Evolutionary conservation across 352 stramenopile species (phyloP).

Genomic region (Blastocystis hominis): DNA sequence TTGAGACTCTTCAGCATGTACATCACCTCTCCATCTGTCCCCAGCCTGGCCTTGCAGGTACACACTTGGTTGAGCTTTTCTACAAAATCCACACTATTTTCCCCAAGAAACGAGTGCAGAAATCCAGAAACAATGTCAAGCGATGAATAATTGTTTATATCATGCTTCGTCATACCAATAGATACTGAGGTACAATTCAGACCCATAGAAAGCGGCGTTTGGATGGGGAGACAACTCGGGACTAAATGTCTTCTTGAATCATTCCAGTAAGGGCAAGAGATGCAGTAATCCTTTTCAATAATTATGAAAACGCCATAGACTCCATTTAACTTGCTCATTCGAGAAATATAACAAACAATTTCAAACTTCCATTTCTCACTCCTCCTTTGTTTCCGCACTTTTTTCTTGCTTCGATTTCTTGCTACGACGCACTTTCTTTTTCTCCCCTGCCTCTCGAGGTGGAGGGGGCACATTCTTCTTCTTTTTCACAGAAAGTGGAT

Average conservation of each 20-base stretch:
- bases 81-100: not conserved
- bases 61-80: not conserved
- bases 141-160: not conserved
- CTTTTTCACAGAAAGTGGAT: constrained; percentile 30
- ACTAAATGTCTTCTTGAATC: not conserved
- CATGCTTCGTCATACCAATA: not conserved
- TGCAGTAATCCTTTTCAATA: not conserved
- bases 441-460: not conserved
- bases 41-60: not conserved
- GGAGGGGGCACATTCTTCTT: constrained; percentile 24
- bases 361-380: not conserved
- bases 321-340: not conserved
- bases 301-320: not conserved
- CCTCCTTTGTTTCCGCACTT: not conserved
- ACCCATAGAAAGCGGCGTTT: not conserved
- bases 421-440: constrained; percentile 14
- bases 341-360: not conserved
- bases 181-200: not conserved
- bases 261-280: not conserved
- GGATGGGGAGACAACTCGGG: not conserved
- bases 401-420: not conserved
- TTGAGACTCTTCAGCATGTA: not conserved
- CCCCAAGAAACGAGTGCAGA: not conserved
- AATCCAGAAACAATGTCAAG: not conserved
- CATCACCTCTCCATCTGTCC: not conserved